A percentile compares a stretch with the other conserved stretches of the same genome.
Conservation (phyloP, 306 rosid genomes). For the Cicer bijugum region DNA sequence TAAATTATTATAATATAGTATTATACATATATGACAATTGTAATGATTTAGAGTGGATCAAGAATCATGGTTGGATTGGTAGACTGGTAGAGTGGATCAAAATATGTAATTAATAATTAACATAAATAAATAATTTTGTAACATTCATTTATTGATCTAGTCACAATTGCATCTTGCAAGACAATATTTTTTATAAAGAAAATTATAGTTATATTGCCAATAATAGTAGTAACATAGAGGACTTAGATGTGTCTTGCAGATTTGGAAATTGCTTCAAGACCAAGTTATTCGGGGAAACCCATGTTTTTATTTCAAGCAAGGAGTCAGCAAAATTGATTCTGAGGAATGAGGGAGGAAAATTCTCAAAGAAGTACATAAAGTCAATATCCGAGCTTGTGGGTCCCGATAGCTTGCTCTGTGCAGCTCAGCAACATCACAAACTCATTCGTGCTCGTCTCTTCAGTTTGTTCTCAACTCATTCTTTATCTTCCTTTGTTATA, state of each 20-base stretch:
- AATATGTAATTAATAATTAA: too few species aligned
- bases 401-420: conserved; percentile 66
- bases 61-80: too few species aligned
- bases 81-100: too few species aligned
- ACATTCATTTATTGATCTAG: too few species aligned
- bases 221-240: neutral
- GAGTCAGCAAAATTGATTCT: conserved; percentile 68
- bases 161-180: too few species aligned
- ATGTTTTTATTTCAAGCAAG: conserved; percentile 68
- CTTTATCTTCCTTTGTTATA: conserved; percentile 54
- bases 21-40: too few species aligned
- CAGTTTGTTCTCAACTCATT: conserved; percentile 52
- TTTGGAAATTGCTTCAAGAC: conserved; percentile 85
- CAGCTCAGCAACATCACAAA: conserved; percentile 68
- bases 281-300: conserved; percentile 70
- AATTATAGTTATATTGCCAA: too few species aligned
- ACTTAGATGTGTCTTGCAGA: conserved; percentile 40
- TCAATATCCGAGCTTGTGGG: conserved; percentile 74
- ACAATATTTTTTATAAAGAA: too few species aligned
- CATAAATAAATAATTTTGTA: too few species aligned
- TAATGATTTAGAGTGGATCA: too few species aligned
- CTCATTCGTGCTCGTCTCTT: conserved; percentile 60
- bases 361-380: conserved; percentile 71
- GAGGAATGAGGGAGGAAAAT: conserved; percentile 63
- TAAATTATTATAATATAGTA: too few species aligned